These are phyloP conservation scores for Arthrobotrys sinensis DNA, from an alignment of 2,329 filamentous ascomycete species.

Conservation along the genomic window DNA sequence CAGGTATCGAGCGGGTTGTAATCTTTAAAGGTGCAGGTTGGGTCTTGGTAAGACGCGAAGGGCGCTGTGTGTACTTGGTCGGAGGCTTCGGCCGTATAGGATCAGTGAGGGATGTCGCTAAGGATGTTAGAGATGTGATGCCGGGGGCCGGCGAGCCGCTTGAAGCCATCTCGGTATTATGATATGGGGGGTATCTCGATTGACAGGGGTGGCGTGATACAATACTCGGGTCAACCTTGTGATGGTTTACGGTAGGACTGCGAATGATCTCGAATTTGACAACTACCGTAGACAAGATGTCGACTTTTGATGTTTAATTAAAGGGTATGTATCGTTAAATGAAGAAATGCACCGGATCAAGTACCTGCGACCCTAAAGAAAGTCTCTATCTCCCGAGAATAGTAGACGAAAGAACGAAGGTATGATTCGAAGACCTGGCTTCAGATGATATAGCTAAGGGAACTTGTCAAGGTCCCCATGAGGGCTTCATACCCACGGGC, in stretches of 20 bases:
- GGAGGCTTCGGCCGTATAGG: constrained; percentile 37
- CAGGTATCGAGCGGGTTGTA: constrained; percentile 36
- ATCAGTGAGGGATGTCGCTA: constrained; percentile 43
- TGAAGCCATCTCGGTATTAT: constrained; percentile 29
- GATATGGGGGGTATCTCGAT: not conserved
- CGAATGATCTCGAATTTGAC: not conserved
- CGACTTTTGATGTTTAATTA: constrained; percentile 29
- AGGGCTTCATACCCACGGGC: constrained; percentile 10
- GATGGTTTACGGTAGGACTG: constrained; percentile 6
- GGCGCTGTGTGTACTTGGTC: constrained; percentile 45
- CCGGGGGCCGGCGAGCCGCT: not conserved
- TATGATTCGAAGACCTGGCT: constrained; percentile 47
- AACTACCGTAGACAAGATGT: constrained; percentile 3
- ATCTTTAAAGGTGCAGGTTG: constrained; percentile 19
- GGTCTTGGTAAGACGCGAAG: constrained; percentile 38
- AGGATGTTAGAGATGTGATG: constrained; percentile 37
- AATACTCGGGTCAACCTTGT: not conserved
- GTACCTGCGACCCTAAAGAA: constrained; percentile 17
- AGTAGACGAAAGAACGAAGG: constrained; percentile 43
- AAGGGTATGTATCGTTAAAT: constrained; percentile 21
- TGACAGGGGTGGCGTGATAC: constrained; percentile 9
- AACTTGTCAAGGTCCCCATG: constrained; percentile 4
- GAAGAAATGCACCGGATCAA: constrained; percentile 48
- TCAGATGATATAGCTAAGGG: constrained; percentile 29
- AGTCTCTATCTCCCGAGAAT: constrained; percentile 52